These are phyloP conservation scores for Podospora didyma DNA, from an alignment of 495 filamentous ascomycete species.

Conservation along the genomic window DNA sequence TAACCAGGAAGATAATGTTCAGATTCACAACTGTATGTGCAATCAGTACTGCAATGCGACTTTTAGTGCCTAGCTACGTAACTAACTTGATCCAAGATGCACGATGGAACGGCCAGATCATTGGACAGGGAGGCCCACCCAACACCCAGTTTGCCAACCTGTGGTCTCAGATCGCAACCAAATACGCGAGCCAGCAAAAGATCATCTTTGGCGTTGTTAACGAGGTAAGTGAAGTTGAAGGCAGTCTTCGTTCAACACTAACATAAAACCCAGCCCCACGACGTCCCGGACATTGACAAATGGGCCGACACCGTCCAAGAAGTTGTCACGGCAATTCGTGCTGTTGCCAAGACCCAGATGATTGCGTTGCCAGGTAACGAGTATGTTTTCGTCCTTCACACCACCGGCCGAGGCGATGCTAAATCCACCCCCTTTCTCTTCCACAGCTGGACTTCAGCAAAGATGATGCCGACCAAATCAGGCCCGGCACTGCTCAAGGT, in stretches of 20 bases:
- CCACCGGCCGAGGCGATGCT: too few relatives aligned
- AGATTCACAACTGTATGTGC: slow-evolving; percentile 48
- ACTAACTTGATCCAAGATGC: slow-evolving; percentile 31
- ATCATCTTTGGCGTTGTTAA: slow-evolving; percentile 56
- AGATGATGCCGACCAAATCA: slow-evolving; percentile 39
- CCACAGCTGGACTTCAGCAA: slow-evolving; percentile 39
- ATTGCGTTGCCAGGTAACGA: slow-evolving; percentile 45
- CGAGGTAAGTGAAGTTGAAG: slow-evolving; percentile 49
- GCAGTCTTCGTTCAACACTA: too few relatives aligned
- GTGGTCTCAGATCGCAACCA: slow-evolving; percentile 51
- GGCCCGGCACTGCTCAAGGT: slow-evolving; percentile 42
- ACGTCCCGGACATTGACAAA: slow-evolving; percentile 39
- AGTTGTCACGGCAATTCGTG: slow-evolving; percentile 51
- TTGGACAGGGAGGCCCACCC: slow-evolving; percentile 52
- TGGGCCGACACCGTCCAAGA: slow-evolving; percentile 53
- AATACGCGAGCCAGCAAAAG: slow-evolving; percentile 42
- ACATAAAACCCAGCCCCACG: slow-evolving; percentile 12
- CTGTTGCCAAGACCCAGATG: slow-evolving; percentile 42
- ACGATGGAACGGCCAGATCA: slow-evolving; percentile 52
- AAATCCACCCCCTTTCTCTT: too few relatives aligned
- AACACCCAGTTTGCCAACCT: slow-evolving; percentile 48
- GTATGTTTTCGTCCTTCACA: neutral
- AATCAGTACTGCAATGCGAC: neutral
- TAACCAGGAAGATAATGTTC: neutral
- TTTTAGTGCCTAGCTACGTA: neutral